Evolutionary conservation across 768 basidiomycete genomes (phyloP), one percentile per base, ranked within the genome.

Genomic region (Phlegmacium glaucopus): DNA sequence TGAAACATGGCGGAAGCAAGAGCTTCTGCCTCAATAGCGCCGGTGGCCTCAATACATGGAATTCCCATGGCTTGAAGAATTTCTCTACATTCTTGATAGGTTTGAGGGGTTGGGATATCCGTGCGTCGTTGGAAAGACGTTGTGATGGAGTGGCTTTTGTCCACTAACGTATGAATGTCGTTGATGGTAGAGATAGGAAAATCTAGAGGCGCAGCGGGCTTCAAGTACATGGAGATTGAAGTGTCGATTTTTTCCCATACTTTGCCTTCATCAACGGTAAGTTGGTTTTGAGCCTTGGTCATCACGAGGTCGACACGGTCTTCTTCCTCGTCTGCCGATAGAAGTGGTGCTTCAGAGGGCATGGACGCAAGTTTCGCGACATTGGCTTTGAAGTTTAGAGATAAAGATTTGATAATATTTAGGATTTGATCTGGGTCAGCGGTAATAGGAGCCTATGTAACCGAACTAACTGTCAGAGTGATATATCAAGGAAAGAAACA

Each of bases 11-110:
- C 77, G 5, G 88, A 79, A 0, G 92, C 93, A 28, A 95, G 66
- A 1, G 88, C 91, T 64, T 96, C 94, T 1, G 87, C 94, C 61
- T 96, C 94, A 47, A 77, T 83, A 0, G 85, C 78, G 0, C 83
- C 84, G 0, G 71, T 69, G 8, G 85, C 69, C 13, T 88, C 79
- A 26, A 94, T 62, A 56, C 83, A 87, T 0, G 85, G 85, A 2
- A 94, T 74, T n/a, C 92, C 92, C 86, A 94, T 87, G 0, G 87
- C 83, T 17, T 62, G 56, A 7, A 95, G 57, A 17, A 94, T 78
- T 43, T 79, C 77, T 59, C 76, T 83, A 52, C 80, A 79, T 59
- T 94, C 83, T 0, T 72, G 66, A 56, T 91, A 94, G 3, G 87
- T 90, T 25, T 72, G 67, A 9, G 66, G 42, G 0, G 83, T 83